Evolutionary conservation across 2,329 filamentous ascomycete genomes (phyloP), one percentile per base, ranked within the genome.

Genomic region (Aschersonia sp.): DNA sequence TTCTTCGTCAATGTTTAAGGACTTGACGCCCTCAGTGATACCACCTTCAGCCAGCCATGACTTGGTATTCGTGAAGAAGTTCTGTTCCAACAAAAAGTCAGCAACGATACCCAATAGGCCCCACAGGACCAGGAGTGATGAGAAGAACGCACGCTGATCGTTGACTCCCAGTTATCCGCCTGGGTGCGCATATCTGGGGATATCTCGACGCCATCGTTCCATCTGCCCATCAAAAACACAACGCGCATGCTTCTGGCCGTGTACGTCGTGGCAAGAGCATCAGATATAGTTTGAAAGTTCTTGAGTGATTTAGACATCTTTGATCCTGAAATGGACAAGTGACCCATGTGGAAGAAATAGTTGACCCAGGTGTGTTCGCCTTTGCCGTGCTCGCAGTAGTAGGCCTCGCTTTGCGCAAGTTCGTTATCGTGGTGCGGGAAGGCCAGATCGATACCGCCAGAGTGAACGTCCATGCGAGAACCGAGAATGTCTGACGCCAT

Each of bases 281-380:
- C 85, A 31, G 87, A 77, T 52, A 97, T 94, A 0, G 91, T 95
- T 41, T 88, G 88, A 64, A 96, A 96, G 64, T 96, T 97, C 70
- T 97, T 96, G 49, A 97, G 67, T 12, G 82, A 88, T 65, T 97
- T 97, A 49, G 84, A 91, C 91, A 97, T 97, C 64, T 97, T 97
- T 29, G 82, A 87, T 0, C 91, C 89, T 30, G 84, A 79, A 49
- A 97, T 96, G 5, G 64, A 66, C 45, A 96, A 67, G 61, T 97
- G 91, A 0, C 91, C 91, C 84, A 94, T 96, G 61, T 96, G 91
- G 12, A 96, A 61, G 67, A 96, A 97, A 67, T 96, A 94, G 61
- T 92, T 94, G 46, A 95, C 85, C 91, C 91, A 95, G 51, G 86
- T 86, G 55, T 77, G 73, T 55, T 74, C 70, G 44, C 63, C 66